Conservation (phyloP, 2,329 filamentous ascomycete genomes). For the Fusarium poae region DNA sequence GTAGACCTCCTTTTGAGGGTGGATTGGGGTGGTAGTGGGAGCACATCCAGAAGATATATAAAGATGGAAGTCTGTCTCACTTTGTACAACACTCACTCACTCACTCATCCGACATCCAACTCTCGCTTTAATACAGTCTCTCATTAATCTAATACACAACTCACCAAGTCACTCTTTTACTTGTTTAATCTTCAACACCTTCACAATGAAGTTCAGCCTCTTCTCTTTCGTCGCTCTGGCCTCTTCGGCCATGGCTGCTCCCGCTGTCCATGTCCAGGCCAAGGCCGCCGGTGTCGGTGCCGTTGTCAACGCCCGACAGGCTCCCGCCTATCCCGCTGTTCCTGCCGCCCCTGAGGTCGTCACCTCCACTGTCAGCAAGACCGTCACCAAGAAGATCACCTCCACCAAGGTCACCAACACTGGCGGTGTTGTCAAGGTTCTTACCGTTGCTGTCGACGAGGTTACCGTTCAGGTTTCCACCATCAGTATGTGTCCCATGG, state of each 20-base stretch:
- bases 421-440: conserved; percentile 26
- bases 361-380: conserved; percentile 28
- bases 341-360: conserved; percentile 61
- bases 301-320: not conserved
- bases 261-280: conserved; percentile 3
- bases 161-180: conserved; percentile 35
- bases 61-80: not conserved
- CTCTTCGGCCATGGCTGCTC: conserved; percentile 20
- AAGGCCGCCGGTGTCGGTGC: not conserved
- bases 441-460: conserved; percentile 25
- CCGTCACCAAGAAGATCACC: conserved; percentile 29
- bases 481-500: conserved; percentile 7
- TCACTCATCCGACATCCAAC: conserved; percentile 1
- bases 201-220: conserved; percentile 34
- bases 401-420: conserved; percentile 15
- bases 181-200: not conserved
- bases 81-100: not conserved
- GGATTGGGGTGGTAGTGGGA: not conserved
- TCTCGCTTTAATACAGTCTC: conserved; percentile 20
- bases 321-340: not conserved
- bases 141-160: conserved; percentile 23
- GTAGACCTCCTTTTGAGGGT: conserved; percentile 14
- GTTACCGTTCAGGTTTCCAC: conserved; percentile 17
- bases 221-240: conserved; percentile 25
- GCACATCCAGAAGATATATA: conserved; percentile 3